Base-by-base conservation (phyloP, 2,329 filamentous ascomycete genomes). In the Pestalotiopsis fici region DNA sequence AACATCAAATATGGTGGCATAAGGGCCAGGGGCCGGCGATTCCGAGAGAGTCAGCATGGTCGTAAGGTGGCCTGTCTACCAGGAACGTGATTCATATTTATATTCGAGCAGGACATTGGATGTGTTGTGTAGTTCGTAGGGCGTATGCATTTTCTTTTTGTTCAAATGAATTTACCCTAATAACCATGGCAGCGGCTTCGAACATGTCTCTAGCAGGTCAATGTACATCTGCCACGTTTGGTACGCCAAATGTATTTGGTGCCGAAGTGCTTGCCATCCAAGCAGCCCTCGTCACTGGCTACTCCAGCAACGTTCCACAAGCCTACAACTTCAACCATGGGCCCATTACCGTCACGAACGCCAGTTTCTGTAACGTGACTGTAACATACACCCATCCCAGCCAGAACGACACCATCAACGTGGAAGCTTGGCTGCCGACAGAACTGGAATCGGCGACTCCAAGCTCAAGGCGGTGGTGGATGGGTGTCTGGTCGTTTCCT, bases 391-490 rank as follows among this genome's bases (percentile, higher is more conserved):
- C 21, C 6, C 61, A 64, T 27, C 61, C 61, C 15, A 43, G 61
- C 23, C 28, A 65, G 63, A 47, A 59, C 27, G 63, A 65, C 28
- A n/a, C 37, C 31, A 57, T 43, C 27, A 59, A 37, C 37, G 47
- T 65, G 27, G 21, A 43, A 6, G 54, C 47, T 18, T 65, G 23
- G 11, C 50, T 65, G 2, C 63, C 63, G 11, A 13, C 27, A 21
- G 2, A 28, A 9, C n/a, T 80, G 77, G 76, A 79, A 79, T 57
- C 69, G 68, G 0, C 71, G 78, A 4, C 67, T 78, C 2, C 70
- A 75, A 31, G 76, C 70, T 12, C 60, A 77, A n/a, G 77, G 78
- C 1, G 78, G 78, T 6, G 75, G 74, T 3, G 78, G 77, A 1
- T 78, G 65, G 43, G 67, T 68, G 4, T 74, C 77, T 0, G 76